Conservation (phyloP, 257 asterid species). For the Echium plantagineum region DNA sequence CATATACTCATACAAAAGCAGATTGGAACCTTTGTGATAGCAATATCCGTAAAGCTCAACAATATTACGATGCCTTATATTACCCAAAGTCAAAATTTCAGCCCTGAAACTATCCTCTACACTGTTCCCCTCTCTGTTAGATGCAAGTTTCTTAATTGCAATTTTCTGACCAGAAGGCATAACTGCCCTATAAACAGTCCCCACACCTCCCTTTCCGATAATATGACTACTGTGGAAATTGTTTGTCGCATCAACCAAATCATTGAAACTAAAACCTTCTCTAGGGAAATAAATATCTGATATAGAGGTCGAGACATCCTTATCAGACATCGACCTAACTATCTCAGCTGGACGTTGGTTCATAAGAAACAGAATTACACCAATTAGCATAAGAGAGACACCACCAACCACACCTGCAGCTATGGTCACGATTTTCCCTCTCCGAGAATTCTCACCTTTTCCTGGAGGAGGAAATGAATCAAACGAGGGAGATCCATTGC, state of each 20-base stretch:
- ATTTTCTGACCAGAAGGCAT: slow-evolving; percentile 46
- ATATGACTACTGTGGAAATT: slow-evolving; percentile 58
- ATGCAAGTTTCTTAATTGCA: slow-evolving; percentile 76
- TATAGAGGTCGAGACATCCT: slow-evolving; percentile 31
- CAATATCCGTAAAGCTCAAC: slow-evolving; percentile 84
- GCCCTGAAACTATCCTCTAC: slow-evolving; percentile 66
- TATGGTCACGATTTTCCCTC: slow-evolving; percentile 50
- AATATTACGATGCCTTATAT: slow-evolving; percentile 84
- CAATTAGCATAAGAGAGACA: slow-evolving; percentile 65
- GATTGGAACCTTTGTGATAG: slow-evolving; percentile 77
- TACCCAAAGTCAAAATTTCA: slow-evolving; percentile 77
- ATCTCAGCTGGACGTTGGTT: slow-evolving; percentile 39
- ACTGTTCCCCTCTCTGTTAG: slow-evolving; percentile 66
- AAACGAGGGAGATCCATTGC: slow-evolving; percentile 21
- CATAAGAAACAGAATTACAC: slow-evolving; percentile 51
- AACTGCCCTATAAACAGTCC: slow-evolving; percentile 81
- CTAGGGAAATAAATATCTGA: slow-evolving; percentile 76
- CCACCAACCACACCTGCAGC: slow-evolving; percentile 72
- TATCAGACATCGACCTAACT: slow-evolving; percentile 26
- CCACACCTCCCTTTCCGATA: slow-evolving; percentile 84
- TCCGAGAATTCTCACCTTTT: slow-evolving; percentile 17
- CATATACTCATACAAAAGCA: slow-evolving; percentile 88
- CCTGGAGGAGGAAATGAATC: slow-evolving; percentile 31
- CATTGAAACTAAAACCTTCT: slow-evolving; percentile 86
- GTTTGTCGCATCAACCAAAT: slow-evolving; percentile 76